A percentile compares a stretch with the other conserved stretches of the same genome.
phyloP scores from a whole-genome alignment of 192 early-diverging fungal species.

The Spinellus fusiger region DNA sequence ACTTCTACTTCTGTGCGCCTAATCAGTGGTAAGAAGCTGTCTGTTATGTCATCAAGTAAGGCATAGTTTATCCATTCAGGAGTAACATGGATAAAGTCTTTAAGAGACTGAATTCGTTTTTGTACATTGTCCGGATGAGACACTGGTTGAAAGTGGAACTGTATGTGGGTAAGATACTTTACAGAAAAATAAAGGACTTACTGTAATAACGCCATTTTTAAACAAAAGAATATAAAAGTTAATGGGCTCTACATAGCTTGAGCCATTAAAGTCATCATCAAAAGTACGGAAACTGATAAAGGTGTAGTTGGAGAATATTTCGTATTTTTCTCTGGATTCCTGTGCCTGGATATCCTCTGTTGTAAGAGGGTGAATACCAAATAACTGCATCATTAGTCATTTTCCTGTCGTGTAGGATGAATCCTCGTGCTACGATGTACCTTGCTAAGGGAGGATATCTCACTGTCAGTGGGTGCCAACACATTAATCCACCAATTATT shows the following conservation, averaged over 20 bases:
- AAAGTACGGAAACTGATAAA: slow-evolving; percentile 86
- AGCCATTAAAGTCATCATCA: slow-evolving; percentile 56
- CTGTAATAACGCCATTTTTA: slow-evolving; percentile 64
- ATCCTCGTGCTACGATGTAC: slow-evolving; percentile 17
- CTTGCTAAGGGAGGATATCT: slow-evolving; percentile 52
- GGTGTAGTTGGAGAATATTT: slow-evolving; percentile 81
- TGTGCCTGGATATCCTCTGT: slow-evolving; percentile 84
- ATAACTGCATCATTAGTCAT: slow-evolving; percentile 35
- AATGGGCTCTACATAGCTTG: slow-evolving; percentile 57
- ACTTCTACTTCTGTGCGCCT: slow-evolving; percentile 68
- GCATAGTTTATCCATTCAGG: slow-evolving; percentile 72
- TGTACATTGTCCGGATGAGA: slow-evolving; percentile 56
- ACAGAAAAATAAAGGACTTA: slow-evolving; percentile 16
- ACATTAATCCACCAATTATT: slow-evolving; percentile 65
- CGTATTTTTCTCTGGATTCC: slow-evolving; percentile 89
- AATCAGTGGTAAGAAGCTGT: slow-evolving; percentile 58
- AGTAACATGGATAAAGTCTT: slow-evolving; percentile 25
- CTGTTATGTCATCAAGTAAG: slow-evolving; percentile 72
- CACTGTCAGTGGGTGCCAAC: slow-evolving; percentile 39
- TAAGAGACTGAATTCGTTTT: slow-evolving; percentile 51
- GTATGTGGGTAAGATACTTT: neutral
- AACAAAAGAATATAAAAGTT: slow-evolving; percentile 64
- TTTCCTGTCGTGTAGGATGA: neutral
- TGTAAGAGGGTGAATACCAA: slow-evolving; percentile 71
- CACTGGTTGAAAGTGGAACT: slow-evolving; percentile 56